phyloP scores from a whole-genome alignment of 495 filamentous ascomycete genomes.

The Cenococcum geophilum region DNA sequence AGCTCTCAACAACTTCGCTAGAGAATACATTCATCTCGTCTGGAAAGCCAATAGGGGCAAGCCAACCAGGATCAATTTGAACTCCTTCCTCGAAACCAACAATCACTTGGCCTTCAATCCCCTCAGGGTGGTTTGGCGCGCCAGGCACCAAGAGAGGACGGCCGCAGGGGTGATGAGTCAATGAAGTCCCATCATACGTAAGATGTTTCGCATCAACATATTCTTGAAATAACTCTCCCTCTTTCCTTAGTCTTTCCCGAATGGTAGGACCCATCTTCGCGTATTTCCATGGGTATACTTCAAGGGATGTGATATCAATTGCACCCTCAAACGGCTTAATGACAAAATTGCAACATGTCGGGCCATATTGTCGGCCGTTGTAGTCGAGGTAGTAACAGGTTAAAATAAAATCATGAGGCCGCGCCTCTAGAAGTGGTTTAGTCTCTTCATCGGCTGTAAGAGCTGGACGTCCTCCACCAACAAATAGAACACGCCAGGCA shows the following conservation, averaged over 20 bases:
- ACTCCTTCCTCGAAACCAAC: constrained; percentile 2
- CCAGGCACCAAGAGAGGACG: not conserved
- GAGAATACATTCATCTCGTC: not conserved
- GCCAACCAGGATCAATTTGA: constrained; percentile 5
- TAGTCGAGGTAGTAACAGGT: constrained; percentile 3
- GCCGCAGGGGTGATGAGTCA: constrained; percentile 3
- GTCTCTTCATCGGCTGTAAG: constrained; percentile 6
- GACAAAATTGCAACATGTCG: not conserved
- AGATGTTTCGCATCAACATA: constrained; percentile 2
- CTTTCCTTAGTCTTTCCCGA: not conserved
- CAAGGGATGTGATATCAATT: constrained; percentile 1
- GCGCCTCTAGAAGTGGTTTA: not conserved
- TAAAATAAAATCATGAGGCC: constrained; percentile 1
- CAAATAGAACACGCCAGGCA: constrained; percentile 1
- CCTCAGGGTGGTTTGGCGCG: not conserved
- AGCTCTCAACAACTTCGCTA: constrained; percentile 4
- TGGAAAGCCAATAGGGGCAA: constrained; percentile 5
- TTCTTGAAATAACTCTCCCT: constrained; percentile 1
- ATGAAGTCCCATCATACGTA: not conserved
- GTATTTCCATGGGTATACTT: constrained; percentile 2
- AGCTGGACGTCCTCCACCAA: not conserved
- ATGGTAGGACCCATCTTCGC: not conserved
- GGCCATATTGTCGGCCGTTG: not conserved
- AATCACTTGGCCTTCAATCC: constrained; percentile 5
- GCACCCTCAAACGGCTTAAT: constrained; percentile 4